Percentiles rank a stretch among this genome's conserved stretches.
Conservation (phyloP, 148 eudicot genomes). For the Fagopyrum tataricum region DNA sequence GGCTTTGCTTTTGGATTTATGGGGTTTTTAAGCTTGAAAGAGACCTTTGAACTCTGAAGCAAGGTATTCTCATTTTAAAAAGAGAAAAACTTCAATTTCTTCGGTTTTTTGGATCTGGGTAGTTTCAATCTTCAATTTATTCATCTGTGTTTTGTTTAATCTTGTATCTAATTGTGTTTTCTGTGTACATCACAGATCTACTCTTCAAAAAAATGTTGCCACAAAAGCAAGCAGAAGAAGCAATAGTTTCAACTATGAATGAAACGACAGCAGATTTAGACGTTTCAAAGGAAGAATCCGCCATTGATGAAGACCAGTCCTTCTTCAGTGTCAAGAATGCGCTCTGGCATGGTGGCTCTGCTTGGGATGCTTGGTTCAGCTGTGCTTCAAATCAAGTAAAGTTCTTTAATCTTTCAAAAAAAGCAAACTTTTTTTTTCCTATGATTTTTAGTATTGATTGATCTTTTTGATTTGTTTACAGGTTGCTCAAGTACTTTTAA, state of each 20-base stretch:
- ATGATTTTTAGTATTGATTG: not conserved
- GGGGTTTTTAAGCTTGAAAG: not conserved
- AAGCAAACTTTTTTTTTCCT: not conserved
- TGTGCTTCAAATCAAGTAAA: conserved; percentile 47
- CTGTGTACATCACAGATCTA: not conserved
- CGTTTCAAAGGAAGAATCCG: conserved; percentile 1
- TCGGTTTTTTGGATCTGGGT: conserved; percentile 5
- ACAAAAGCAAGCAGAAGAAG: conserved; percentile 31
- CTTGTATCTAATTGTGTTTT: not conserved
- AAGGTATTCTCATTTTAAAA: not conserved
- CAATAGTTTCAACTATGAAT: conserved; percentile 13
- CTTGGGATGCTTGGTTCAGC: conserved; percentile 49
- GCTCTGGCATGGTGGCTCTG: conserved; percentile 57
- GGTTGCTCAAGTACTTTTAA: conserved; percentile 89
- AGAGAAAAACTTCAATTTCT: not conserved
- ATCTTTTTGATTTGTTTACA: conserved; percentile 12
- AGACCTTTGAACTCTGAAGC: not conserved
- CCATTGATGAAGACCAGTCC: conserved; percentile 21
- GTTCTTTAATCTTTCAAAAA: not conserved
- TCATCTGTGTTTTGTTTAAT: not conserved
- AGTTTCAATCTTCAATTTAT: not conserved
- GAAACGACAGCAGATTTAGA: conserved; percentile 14
- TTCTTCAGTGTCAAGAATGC: conserved; percentile 28
- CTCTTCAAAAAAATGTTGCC: conserved; percentile 19
- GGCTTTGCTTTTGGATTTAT: not conserved